Conservation (phyloP, 129 eudicot species). For the Calendula officinalis region DNA sequence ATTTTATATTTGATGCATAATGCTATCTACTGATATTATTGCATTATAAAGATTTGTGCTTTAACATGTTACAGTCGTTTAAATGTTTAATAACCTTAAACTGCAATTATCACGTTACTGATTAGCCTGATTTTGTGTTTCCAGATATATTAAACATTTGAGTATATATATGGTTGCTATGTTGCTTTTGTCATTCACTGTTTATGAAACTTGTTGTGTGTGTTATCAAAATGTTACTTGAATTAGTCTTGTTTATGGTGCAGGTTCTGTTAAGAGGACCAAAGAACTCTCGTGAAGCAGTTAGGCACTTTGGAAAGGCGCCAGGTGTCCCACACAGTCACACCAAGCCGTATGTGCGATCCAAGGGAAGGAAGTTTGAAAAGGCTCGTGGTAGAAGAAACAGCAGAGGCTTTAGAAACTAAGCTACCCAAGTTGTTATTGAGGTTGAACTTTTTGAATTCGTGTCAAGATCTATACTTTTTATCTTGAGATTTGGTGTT, state of each 20-base stretch:
- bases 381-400: constrained; percentile 55
- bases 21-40: background rate
- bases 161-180: too few species aligned
- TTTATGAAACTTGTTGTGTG: too few species aligned
- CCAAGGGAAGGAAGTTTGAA: constrained; percentile 46
- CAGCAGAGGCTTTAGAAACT: constrained; percentile 67
- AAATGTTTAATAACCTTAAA: background rate
- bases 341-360: constrained; percentile 75
- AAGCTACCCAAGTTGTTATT: constrained; percentile 11
- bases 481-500: constrained; percentile 1
- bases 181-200: too few species aligned
- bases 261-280: constrained; percentile 76
- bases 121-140: too few species aligned
- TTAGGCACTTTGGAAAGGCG: constrained; percentile 71
- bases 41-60: background rate
- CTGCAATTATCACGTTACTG: too few species aligned
- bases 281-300: constrained; percentile 67
- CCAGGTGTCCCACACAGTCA: constrained; percentile 91
- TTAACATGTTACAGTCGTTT: too few species aligned
- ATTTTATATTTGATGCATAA: background rate
- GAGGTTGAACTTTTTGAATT: background rate
- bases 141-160: too few species aligned
- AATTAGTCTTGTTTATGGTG: background rate
- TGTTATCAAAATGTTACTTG: too few species aligned
- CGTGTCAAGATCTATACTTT: background rate